These are phyloP conservation scores for Aspergillus sp. DNA, from an alignment of 2,329 filamentous ascomycete species.

Conservation along the genomic window DNA sequence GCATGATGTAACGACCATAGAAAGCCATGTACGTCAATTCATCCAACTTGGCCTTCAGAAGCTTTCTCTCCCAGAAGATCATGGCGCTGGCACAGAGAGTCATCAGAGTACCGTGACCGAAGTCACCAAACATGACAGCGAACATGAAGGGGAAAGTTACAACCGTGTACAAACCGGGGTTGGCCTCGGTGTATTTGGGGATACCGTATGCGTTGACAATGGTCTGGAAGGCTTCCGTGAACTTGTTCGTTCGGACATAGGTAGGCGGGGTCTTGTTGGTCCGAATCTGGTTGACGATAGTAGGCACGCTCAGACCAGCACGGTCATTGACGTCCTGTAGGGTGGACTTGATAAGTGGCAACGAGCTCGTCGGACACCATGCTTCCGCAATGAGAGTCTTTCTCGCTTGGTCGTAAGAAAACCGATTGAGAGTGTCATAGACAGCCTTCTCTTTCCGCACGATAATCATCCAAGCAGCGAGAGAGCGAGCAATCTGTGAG, in stretches of 20 bases:
- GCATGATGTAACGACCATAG: conserved; percentile 96
- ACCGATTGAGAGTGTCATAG: conserved; percentile 91
- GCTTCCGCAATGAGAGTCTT: conserved; percentile 97
- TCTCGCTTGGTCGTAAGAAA: conserved; percentile 92
- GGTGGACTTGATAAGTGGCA: conserved; percentile 86
- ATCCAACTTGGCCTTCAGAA: conserved; percentile 83
- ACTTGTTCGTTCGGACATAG: conserved; percentile 97
- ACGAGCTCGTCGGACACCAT: conserved; percentile 91
- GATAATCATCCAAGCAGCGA: conserved; percentile 96
- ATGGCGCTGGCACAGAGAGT: conserved; percentile 77
- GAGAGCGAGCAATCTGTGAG: conserved; percentile 84
- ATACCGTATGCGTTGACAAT: conserved; percentile 99
- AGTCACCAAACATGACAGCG: conserved; percentile 99
- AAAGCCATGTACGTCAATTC: conserved; percentile 98
- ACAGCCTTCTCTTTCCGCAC: conserved; percentile 98
- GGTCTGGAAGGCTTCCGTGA: conserved; percentile 96
- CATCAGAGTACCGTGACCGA: conserved; percentile 92
- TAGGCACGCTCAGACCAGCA: conserved; percentile 93
- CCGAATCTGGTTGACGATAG: conserved; percentile 95
- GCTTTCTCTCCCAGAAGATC: conserved; percentile 93
- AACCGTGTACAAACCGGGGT: conserved; percentile 91
- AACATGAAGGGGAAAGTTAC: conserved; percentile 99
- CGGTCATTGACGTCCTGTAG: conserved; percentile 95
- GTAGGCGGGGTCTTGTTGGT: conserved; percentile 98
- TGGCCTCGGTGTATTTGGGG: conserved; percentile 95